These are phyloP conservation scores for Bifiguratus adelaidae DNA, from an alignment of 192 early-diverging fungal genomes.

Conservation along the genomic window DNA sequence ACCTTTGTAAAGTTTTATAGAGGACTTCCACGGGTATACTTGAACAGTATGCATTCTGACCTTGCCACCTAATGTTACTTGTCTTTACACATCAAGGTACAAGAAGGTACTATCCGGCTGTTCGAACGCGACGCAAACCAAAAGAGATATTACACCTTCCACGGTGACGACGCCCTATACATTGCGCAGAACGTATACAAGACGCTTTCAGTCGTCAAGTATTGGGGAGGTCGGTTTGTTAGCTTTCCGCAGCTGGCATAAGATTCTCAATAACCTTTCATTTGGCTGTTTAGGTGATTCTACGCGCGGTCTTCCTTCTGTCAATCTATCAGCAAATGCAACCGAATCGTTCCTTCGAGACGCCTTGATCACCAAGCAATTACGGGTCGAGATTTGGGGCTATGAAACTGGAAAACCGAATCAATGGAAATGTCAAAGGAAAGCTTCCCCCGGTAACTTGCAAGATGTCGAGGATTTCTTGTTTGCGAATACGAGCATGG, in stretches of 20 bases:
- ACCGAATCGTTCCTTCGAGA: constrained; percentile 72
- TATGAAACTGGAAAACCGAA: constrained; percentile 24
- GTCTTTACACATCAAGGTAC: constrained; percentile 22
- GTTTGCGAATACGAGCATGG: constrained; percentile 63
- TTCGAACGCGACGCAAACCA: constrained; percentile 55
- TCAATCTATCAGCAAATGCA: constrained; percentile 68
- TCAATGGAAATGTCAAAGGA: constrained; percentile 35
- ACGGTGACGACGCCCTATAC: constrained; percentile 83
- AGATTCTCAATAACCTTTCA: background rate
- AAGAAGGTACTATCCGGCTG: constrained; percentile 48
- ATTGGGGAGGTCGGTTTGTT: constrained; percentile 50
- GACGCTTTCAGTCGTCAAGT: constrained; percentile 85
- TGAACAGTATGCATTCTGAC: background rate
- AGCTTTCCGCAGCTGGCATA: background rate
- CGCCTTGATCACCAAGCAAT: constrained; percentile 59
- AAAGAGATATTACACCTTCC: constrained; percentile 77
- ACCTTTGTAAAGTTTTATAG: constrained; percentile 47
- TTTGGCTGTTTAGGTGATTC: constrained; percentile 23
- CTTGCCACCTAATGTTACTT: background rate
- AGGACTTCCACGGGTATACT: constrained; percentile 30
- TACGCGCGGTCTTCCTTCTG: constrained; percentile 54
- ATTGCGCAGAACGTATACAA: constrained; percentile 83
- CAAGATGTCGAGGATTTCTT: constrained; percentile 85
- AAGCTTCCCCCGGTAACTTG: constrained; percentile 93
- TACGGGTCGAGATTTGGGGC: constrained; percentile 80